phyloP scores from a whole-genome alignment of 164 flowering plant genomes.

The Macadamia integrifolia region DNA sequence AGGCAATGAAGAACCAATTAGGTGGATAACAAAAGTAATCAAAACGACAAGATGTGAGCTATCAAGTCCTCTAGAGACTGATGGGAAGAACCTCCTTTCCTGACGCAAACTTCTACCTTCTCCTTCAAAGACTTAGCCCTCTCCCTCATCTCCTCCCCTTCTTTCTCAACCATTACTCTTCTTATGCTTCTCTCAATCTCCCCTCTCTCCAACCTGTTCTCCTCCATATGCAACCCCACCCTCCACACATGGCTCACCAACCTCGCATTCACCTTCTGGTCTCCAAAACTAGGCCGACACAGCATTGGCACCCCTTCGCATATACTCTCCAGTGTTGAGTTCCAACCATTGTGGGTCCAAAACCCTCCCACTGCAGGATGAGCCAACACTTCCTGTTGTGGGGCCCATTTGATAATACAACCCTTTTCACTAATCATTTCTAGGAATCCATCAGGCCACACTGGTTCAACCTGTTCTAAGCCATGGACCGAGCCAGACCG shows the following conservation, averaged over 20 bases:
- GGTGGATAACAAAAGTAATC: too few species aligned
- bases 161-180: constrained; percentile 1
- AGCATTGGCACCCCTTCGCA: constrained; percentile 2
- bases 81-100: constrained; percentile 8
- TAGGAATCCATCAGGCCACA: too few species aligned
- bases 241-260: constrained; percentile 6
- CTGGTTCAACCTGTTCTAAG: neutral
- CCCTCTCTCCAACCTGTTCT: neutral
- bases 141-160: neutral
- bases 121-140: neutral
- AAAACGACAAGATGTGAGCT: neutral
- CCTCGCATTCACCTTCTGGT: constrained; percentile 10
- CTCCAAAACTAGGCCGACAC: constrained; percentile 6
- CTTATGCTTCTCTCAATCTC: constrained; percentile 7
- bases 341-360: too few species aligned
- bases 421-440: too few species aligned
- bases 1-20: too few species aligned
- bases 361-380: too few species aligned
- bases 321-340: too few species aligned
- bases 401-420: too few species aligned
- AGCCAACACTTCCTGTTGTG: too few species aligned
- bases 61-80: neutral
- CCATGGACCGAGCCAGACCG: constrained; percentile 21
- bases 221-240: constrained; percentile 7
- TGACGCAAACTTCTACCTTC: neutral